phyloP scores from a whole-genome alignment of 176 grass and related monocot species.

The Melocanna baccifera region DNA sequence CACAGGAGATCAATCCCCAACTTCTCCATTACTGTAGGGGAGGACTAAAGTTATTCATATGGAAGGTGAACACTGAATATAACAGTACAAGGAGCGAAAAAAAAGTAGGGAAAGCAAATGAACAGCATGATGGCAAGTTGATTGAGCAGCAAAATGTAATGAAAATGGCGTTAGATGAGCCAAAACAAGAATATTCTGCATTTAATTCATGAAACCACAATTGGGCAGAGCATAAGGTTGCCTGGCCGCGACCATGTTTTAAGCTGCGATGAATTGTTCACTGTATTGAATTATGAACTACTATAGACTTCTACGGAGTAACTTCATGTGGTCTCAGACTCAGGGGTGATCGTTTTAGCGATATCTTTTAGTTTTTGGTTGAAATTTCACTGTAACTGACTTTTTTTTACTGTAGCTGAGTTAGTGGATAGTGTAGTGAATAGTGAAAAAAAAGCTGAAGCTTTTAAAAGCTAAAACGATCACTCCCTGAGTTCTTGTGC shows the following conservation, averaged over 20 bases:
- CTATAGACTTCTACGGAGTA: not conserved
- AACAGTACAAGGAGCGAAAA: not conserved
- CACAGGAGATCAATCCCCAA: not conserved
- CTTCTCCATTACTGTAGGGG: not conserved
- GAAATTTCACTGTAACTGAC: too few relatives aligned
- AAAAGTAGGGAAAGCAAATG: not conserved
- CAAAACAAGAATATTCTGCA: not conserved
- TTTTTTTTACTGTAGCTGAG: too few relatives aligned
- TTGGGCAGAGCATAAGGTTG: not conserved
- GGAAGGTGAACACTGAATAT: not conserved
- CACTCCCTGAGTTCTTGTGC: too few relatives aligned
- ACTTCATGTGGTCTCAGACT: not conserved
- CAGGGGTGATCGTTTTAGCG: too few relatives aligned
- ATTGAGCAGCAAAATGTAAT: not conserved
- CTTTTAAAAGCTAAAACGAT: too few relatives aligned
- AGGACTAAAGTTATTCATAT: not conserved
- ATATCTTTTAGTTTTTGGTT: too few relatives aligned
- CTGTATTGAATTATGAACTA: not conserved
- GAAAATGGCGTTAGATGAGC: not conserved
- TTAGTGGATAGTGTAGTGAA: too few relatives aligned
- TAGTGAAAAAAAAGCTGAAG: too few relatives aligned
- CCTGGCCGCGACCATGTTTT: not conserved
- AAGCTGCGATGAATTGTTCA: not conserved
- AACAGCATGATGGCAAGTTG: not conserved
- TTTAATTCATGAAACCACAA: not conserved